Conservation (phyloP, 164 flowering plant species). For the Akebia trifoliata region DNA sequence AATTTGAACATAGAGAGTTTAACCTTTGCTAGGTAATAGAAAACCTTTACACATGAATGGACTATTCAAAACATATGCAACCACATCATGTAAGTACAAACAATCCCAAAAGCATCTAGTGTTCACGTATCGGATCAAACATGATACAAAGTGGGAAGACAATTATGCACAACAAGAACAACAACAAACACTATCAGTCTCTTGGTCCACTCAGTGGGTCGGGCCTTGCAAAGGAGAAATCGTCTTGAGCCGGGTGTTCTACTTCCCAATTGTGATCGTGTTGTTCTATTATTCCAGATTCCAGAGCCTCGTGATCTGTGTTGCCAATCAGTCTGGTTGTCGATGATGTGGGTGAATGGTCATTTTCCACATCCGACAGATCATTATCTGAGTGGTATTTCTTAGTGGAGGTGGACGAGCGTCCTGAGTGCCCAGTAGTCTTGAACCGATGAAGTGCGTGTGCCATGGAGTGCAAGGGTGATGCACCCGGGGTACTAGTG, state of each 20-base stretch:
- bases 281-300: conserved; percentile 4
- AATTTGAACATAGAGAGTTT: too few relatives aligned
- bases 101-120: too few relatives aligned
- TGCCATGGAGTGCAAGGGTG: conserved; percentile 20
- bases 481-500: conserved; percentile 28
- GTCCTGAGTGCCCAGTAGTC: conserved; percentile 19
- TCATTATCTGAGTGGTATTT: conserved; percentile 24
- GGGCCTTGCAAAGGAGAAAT: conserved; percentile 15
- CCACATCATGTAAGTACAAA: too few relatives aligned
- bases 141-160: too few relatives aligned
- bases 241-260: conserved; percentile 10
- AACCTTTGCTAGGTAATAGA: too few relatives aligned
- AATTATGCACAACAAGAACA: too few relatives aligned
- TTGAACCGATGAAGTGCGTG: conserved; percentile 15
- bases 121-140: too few relatives aligned
- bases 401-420: neutral
- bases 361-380: conserved; percentile 29
- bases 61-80: too few relatives aligned
- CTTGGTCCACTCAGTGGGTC: neutral
- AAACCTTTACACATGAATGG: too few relatives aligned
- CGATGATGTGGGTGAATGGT: conserved; percentile 16
- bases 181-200: neutral
- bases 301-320: conserved; percentile 10
- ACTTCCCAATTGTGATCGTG: neutral
- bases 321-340: conserved; percentile 21